Evolutionary conservation across 2,329 filamentous ascomycete genomes (phyloP).

Genomic region (Neonectria faginata): DNA sequence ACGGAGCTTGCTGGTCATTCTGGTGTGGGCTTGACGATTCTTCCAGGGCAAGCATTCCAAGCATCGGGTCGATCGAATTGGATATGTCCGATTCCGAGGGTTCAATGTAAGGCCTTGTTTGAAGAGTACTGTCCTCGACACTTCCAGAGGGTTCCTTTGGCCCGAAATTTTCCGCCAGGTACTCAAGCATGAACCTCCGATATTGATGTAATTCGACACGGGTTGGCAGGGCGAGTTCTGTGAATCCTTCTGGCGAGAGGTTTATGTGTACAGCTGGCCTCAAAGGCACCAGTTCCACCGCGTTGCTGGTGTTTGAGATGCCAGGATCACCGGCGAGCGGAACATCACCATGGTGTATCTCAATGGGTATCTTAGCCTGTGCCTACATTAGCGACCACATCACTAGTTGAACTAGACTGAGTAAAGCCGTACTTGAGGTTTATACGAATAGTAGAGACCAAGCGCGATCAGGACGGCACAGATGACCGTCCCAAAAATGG

Average conservation of each 20-base stretch:
- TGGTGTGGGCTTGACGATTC: not conserved
- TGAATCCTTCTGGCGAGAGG: not conserved
- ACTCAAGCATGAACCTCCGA: conserved; percentile 15
- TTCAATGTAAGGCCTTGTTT: not conserved
- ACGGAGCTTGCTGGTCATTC: too few relatives aligned
- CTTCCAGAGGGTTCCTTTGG: not conserved
- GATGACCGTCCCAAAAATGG: not conserved
- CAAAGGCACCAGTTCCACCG: not conserved
- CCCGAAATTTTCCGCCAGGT: conserved; percentile 17
- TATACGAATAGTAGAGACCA: too few relatives aligned
- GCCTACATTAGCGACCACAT: too few relatives aligned
- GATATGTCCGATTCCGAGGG: not conserved
- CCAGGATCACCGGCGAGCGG: too few relatives aligned
- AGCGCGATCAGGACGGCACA: not conserved
- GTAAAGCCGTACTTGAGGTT: too few relatives aligned
- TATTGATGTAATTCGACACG: not conserved
- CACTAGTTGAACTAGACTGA: too few relatives aligned
- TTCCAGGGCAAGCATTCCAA: not conserved
- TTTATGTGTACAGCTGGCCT: not conserved
- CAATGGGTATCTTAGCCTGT: too few relatives aligned
- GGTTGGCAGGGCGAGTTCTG: not conserved
- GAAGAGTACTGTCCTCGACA: not conserved
- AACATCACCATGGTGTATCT: too few relatives aligned
- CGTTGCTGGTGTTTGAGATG: not conserved
- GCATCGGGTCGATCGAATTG: not conserved